These are phyloP conservation scores for Fusarium phyllophilum DNA, from an alignment of 2,329 filamentous ascomycete species.

Conservation along the genomic window DNA sequence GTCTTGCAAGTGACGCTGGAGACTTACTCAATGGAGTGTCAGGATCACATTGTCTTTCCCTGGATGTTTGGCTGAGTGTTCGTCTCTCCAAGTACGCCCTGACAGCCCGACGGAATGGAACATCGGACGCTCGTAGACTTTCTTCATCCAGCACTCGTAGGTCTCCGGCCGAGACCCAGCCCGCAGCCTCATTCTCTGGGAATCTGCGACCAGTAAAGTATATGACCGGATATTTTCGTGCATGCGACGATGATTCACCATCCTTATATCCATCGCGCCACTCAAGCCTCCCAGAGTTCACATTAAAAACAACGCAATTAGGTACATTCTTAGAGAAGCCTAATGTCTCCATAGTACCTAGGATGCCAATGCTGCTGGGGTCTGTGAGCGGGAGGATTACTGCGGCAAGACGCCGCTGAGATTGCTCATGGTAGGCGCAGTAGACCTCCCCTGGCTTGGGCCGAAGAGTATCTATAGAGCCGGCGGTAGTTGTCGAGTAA, in stretches of 20 bases:
- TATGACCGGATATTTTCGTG: background rate
- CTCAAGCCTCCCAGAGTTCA: background rate
- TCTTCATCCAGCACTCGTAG: background rate
- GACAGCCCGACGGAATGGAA: background rate
- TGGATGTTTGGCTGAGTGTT: background rate
- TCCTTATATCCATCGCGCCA: background rate
- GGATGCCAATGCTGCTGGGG: background rate
- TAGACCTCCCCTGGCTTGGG: background rate
- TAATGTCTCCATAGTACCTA: background rate
- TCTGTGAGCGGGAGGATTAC: background rate
- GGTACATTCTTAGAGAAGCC: background rate
- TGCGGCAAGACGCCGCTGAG: background rate
- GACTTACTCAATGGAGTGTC: background rate
- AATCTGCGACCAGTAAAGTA: background rate
- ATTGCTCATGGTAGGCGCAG: background rate
- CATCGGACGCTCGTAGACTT: background rate
- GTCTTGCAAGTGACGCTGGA: background rate
- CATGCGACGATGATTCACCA: background rate
- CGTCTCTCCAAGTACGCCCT: background rate
- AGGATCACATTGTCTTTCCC: background rate
- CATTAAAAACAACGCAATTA: background rate
- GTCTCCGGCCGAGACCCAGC: background rate
- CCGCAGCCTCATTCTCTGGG: background rate
- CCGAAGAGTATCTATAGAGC: background rate
- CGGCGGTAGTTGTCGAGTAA: background rate